A percentile compares a stretch with the other conserved stretches of the same genome.
These are phyloP conservation scores for Oidiodendron maius DNA, from an alignment of 495 filamentous ascomycete species.

Conservation along the genomic window DNA sequence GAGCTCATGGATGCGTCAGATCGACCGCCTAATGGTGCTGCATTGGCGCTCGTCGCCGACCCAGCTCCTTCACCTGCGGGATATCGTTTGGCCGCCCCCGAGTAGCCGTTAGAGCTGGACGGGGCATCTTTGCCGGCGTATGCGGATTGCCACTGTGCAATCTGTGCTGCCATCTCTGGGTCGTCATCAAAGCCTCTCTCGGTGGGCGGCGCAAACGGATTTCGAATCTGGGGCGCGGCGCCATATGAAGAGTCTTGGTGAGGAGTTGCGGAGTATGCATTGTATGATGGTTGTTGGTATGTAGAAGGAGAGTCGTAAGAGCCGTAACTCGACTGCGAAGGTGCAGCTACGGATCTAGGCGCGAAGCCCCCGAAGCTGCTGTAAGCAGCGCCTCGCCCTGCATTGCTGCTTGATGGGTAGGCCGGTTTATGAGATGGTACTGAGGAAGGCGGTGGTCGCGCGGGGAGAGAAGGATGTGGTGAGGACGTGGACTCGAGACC, in stretches of 20 bases:
- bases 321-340: slow-evolving; percentile 7
- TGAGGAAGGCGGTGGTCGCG: slow-evolving; percentile 70
- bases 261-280: slow-evolving; percentile 33
- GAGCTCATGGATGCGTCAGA: slow-evolving; percentile 24
- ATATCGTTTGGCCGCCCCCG: slow-evolving; percentile 14
- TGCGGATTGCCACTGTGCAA: slow-evolving; percentile 94
- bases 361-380: slow-evolving; percentile 39
- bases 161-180: slow-evolving; percentile 84
- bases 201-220: slow-evolving; percentile 70
- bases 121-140: slow-evolving; percentile 50
- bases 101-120: slow-evolving; percentile 25
- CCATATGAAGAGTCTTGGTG: slow-evolving; percentile 32
- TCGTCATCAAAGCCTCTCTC: slow-evolving; percentile 47
- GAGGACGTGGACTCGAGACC: slow-evolving; percentile 63
- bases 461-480: slow-evolving; percentile 78
- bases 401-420: slow-evolving; percentile 37
- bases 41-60: slow-evolving; percentile 38
- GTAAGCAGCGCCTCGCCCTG: slow-evolving; percentile 28
- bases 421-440: slow-evolving; percentile 53
- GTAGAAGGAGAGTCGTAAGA: slow-evolving; percentile 15
- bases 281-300: slow-evolving; percentile 26
- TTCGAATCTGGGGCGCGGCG: slow-evolving; percentile 53
- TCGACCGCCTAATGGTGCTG: slow-evolving; percentile 34
- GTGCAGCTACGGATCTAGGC: slow-evolving; percentile 54
- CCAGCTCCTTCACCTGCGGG: slow-evolving; percentile 14